These are phyloP conservation scores for Lyophyllum semitale DNA, from an alignment of 768 basidiomycete genomes.

Conservation along the genomic window DNA sequence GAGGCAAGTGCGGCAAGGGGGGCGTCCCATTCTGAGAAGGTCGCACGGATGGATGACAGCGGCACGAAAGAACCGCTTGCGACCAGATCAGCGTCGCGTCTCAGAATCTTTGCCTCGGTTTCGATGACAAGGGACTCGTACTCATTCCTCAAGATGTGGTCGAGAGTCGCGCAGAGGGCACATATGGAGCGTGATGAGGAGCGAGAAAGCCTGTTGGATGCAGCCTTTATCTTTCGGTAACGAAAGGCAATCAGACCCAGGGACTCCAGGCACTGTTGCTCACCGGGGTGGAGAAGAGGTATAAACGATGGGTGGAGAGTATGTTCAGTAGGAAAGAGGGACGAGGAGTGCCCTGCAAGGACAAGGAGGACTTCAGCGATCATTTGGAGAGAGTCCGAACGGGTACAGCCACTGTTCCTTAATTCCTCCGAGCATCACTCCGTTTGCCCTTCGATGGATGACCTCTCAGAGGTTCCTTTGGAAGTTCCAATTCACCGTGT, in stretches of 20 bases:
- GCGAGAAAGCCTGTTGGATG: slow-evolving; percentile 50
- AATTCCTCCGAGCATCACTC: not conserved
- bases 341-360: slow-evolving; percentile 85
- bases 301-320: slow-evolving; percentile 62
- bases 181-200: slow-evolving; percentile 77
- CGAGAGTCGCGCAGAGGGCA: slow-evolving; percentile 74
- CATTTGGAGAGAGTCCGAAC: slow-evolving; percentile 44
- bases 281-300: slow-evolving; percentile 85
- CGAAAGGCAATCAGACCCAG: slow-evolving; percentile 74
- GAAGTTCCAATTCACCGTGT: slow-evolving; percentile 22
- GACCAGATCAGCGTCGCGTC: slow-evolving; percentile 74
- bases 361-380: slow-evolving; percentile 88
- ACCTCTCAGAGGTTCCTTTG: slow-evolving; percentile 6
- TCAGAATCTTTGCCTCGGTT: slow-evolving; percentile 79
- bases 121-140: slow-evolving; percentile 80
- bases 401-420: slow-evolving; percentile 12
- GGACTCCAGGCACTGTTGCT: slow-evolving; percentile 80
- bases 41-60: slow-evolving; percentile 78
- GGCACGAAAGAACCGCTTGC: slow-evolving; percentile 85
- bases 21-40: slow-evolving; percentile 87
- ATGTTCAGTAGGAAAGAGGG: slow-evolving; percentile 69
- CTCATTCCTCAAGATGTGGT: slow-evolving; percentile 72
- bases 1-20: slow-evolving; percentile 73
- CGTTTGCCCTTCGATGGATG: slow-evolving; percentile 12
- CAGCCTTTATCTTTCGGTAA: slow-evolving; percentile 70